These are phyloP conservation scores for Luffa acutangula DNA, from an alignment of 306 rosid species.

Conservation along the genomic window DNA sequence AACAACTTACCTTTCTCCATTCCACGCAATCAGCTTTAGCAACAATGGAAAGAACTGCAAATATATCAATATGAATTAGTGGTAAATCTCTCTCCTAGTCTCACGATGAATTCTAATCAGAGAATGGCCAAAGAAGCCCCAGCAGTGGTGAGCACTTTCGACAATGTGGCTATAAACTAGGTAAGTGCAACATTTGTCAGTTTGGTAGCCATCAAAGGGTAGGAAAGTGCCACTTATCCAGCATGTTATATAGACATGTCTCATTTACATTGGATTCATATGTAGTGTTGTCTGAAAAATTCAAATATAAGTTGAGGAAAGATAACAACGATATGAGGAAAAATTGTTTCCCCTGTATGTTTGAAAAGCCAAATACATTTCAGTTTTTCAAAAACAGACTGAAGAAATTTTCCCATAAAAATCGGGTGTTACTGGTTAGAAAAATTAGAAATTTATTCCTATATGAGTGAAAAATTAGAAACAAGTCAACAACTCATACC, in stretches of 20 bases:
- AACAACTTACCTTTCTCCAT: slow-evolving; percentile 64
- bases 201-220: background rate
- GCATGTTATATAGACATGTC: background rate
- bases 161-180: background rate
- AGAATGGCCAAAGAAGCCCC: background rate
- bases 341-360: background rate
- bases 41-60: slow-evolving; percentile 91
- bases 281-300: background rate
- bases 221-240: background rate
- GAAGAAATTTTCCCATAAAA: background rate
- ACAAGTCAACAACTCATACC: slow-evolving; percentile 35
- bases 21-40: slow-evolving; percentile 89
- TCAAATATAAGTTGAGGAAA: background rate
- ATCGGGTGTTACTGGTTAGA: background rate
- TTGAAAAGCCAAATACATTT: background rate
- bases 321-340: background rate
- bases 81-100: background rate
- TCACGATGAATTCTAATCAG: background rate
- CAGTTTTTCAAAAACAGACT: background rate
- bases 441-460: background rate
- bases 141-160: background rate
- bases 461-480: background rate
- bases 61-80: slow-evolving; percentile 9
- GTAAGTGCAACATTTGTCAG: background rate
- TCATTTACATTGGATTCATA: background rate